Evolutionary conservation across 176 grass and related monocot species (phyloP), one percentile per base, ranked within the genome.

Genomic region (Eleusine coracana): DNA sequence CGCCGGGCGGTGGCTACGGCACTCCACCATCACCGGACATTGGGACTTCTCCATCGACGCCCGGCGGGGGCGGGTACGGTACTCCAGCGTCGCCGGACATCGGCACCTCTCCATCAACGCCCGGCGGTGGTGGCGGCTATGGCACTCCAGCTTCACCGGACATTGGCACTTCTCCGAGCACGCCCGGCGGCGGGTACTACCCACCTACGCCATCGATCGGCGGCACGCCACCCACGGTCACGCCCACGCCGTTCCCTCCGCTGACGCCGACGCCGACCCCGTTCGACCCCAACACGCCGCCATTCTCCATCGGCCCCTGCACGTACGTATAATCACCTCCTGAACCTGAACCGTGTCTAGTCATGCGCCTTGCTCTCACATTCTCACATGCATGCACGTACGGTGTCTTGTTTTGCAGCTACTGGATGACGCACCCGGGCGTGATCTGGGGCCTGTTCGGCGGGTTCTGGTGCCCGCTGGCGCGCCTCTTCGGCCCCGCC

Each of bases 351-450:
- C 52, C 31, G 31, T 34, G 31, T 34, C 31, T 34, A 34, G 73
- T 82, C 5, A 6, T 15, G 6, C 84, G 65, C 66, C 28, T 59
- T n/a, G 20, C 2, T 23, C 27, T 77, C 54, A 20, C 2, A 34
- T 34, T 21, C 20, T 77, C 44, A 20, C 6, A n/a, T 60, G 34
- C 18, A 28, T 41, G 10, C 15, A 45, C 31, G 0, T 34, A 34
- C 31, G 31, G 31, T 34, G 31, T 34, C 31, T 34, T 34, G 31
- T 34, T 34, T 34, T 78, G 82, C 80, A 97, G 94, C 31, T 97
- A 87, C 83, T 97, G 94, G 94, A 75, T 84, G 54, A 88, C 84
- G 48, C 94, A 97, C 75, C 94, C 94, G 25, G 77, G 79, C 62
- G 21, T 87, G 48, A 77, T 97, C 3, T 93, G 78, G 89, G 71